Evolutionary conservation across 1,139 yeast genomes (phyloP).

Genomic region (Blastobotrys buckinghamii): DNA sequence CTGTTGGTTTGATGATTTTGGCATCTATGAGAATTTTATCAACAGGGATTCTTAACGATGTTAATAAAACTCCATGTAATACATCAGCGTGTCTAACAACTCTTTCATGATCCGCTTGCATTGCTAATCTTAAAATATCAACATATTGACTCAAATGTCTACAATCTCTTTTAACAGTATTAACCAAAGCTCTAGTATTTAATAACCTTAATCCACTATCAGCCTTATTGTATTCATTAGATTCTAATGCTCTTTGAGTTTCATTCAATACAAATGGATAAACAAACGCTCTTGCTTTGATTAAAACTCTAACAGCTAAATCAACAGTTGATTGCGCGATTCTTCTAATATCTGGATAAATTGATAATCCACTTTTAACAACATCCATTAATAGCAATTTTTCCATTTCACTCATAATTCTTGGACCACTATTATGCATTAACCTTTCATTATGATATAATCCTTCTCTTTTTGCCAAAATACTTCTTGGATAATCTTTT

Average conservation of each 20-base stretch:
- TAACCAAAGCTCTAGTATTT: conserved; percentile 32
- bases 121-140: conserved; percentile 49
- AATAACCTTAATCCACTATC: conserved; percentile 57
- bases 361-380: conserved; percentile 61
- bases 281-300: conserved; percentile 48
- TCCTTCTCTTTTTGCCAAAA: conserved; percentile 71
- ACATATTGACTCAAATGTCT: conserved; percentile 45
- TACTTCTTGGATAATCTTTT: conserved; percentile 74
- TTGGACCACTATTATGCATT: conserved; percentile 66
- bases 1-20: conserved; percentile 48
- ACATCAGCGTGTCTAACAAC: conserved; percentile 27
- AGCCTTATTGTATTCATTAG: conserved; percentile 50
- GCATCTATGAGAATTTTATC: conserved; percentile 19
- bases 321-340: conserved; percentile 68
- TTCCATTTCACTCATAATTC: conserved; percentile 68
- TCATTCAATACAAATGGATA: conserved; percentile 42
- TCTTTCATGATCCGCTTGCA: conserved; percentile 50
- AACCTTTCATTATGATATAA: conserved; percentile 73
- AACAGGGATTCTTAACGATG: conserved; percentile 21
- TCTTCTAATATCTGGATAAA: conserved; percentile 62
- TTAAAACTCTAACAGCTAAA: conserved; percentile 66
- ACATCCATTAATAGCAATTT: conserved; percentile 60
- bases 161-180: conserved; percentile 46
- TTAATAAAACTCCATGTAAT: conserved; percentile 45
- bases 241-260: conserved; percentile 47